Evolutionary conservation across 208 protist species (phyloP), one percentile per base, ranked within the genome.

Genomic region (Leishmania martiniquensis): DNA sequence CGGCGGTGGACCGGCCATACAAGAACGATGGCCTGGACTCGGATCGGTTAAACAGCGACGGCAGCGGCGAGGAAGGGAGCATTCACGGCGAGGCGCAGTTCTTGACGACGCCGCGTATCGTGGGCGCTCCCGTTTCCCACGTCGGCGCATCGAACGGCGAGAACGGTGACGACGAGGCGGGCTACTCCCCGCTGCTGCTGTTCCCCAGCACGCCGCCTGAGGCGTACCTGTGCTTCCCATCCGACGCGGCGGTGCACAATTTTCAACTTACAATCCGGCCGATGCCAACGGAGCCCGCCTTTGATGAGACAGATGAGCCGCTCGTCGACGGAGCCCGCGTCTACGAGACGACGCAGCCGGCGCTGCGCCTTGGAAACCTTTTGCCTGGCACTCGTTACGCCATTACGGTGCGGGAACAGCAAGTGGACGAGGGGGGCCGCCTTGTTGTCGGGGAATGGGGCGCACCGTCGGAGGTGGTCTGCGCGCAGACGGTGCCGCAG

Each of bases 261-360:
- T 98, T 97, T 75, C 93, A 96, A 73, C 90, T 98, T 32, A 84
- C 84, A 25, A 95, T 98, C 67, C 80, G 84, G 39, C 95, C 95
- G 4, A 84, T 95, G 63, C 51, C 85, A 25, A 81, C 77, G 10
- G 95, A 98, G 82, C 42, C 63, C 42, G 83, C 90, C 20, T 96
- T 97, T 76, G 76, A 93, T 74, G 93, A 94, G 79, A 79, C 72
- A 17, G 92, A 97, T 76, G 93, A 96, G 79, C 91, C 91, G 6
- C 85, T 97, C 44, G 87, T 93, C 15, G 84, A 95, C 67, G 95
- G 91, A 15, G 94, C 92, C 20, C 91, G 95, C 17, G 85, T 94
- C 57, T 98, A 97, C 77, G 93, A 98, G 81, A 96, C 93, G 60
- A 95, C 95, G 63, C 95, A 98, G 87, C 93, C 90, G 10, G 84